These are phyloP conservation scores for Scorias spongiosa DNA, from an alignment of 2,329 filamentous ascomycete genomes.

Conservation along the genomic window DNA sequence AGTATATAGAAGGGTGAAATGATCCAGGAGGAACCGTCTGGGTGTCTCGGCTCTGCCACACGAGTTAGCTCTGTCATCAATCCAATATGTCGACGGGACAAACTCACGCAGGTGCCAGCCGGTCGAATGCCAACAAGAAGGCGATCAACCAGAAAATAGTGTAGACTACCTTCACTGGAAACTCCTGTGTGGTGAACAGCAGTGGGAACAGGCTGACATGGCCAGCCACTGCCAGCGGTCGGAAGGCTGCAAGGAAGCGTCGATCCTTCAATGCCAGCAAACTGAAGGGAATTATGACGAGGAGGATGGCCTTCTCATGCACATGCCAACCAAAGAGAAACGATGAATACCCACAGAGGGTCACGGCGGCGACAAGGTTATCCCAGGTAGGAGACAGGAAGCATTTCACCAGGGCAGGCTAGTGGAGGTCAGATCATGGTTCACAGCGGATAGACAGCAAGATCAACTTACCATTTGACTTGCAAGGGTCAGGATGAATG, in stretches of 20 bases:
- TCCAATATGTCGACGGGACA: background rate
- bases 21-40: slow-evolving; percentile 80
- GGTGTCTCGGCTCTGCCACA: slow-evolving; percentile 45
- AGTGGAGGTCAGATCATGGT: slow-evolving; percentile 2
- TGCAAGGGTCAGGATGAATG: slow-evolving; percentile 67
- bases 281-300: slow-evolving; percentile 90
- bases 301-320: slow-evolving; percentile 88
- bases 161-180: slow-evolving; percentile 85
- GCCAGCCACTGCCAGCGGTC: slow-evolving; percentile 79
- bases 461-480: slow-evolving; percentile 50
- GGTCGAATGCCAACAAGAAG: slow-evolving; percentile 76
- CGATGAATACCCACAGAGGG: slow-evolving; percentile 86
- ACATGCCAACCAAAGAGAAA: slow-evolving; percentile 99
- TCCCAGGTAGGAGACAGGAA: slow-evolving; percentile 74
- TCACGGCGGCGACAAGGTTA: slow-evolving; percentile 75
- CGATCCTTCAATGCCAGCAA: slow-evolving; percentile 81
- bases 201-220: slow-evolving; percentile 92
- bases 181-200: slow-evolving; percentile 81
- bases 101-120: slow-evolving; percentile 59
- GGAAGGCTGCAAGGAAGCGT: slow-evolving; percentile 79
- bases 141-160: slow-evolving; percentile 81
- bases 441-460: background rate
- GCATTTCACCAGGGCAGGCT: slow-evolving; percentile 64
- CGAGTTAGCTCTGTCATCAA: slow-evolving; percentile 2
- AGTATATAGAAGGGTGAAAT: slow-evolving; percentile 81